Evolutionary conservation across 2,329 filamentous ascomycete genomes (phyloP).

Genomic region (Hawksworthiomyces lignivorus): DNA sequence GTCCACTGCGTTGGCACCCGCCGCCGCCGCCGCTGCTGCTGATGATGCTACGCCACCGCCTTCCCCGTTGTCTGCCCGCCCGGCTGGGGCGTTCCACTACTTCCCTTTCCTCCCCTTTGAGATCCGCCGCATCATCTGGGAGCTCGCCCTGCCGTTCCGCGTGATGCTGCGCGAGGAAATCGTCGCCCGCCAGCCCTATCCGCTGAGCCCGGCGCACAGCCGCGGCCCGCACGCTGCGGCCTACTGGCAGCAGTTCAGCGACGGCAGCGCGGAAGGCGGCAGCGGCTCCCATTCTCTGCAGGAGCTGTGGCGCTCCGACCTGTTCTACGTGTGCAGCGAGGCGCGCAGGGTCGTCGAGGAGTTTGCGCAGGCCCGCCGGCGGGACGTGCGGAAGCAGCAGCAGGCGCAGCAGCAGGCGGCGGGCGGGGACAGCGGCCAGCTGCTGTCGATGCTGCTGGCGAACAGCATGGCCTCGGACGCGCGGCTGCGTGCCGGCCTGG

Average conservation of each 20-base stretch:
- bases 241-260: neutral
- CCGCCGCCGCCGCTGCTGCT: neutral
- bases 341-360: slow-evolving; percentile 9
- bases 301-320: slow-evolving; percentile 14
- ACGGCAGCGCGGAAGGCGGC: too few species aligned
- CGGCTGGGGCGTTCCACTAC: slow-evolving; percentile 5
- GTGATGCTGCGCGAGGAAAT: slow-evolving; percentile 13
- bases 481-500: neutral
- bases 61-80: too few species aligned
- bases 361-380: neutral
- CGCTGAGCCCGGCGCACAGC: neutral
- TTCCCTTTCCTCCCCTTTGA: slow-evolving; percentile 12
- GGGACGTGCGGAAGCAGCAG: too few species aligned
- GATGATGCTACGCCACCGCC: neutral
- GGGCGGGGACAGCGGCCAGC: too few species aligned
- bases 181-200: neutral
- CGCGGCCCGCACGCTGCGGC: neutral
- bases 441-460: neutral
- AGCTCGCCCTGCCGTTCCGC: slow-evolving; percentile 11
- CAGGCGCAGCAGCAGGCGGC: too few species aligned
- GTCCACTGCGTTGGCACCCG: too few species aligned
- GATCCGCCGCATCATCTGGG: slow-evolving; percentile 15
- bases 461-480: slow-evolving; percentile 1
- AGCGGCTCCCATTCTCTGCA: slow-evolving; percentile 3
- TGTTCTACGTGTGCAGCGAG: slow-evolving; percentile 13